A percentile compares a stretch with the other conserved stretches of the same genome.
phyloP scores from a whole-genome alignment of 352 stramenopile genomes.

The Pythium scleroteichum region DNA sequence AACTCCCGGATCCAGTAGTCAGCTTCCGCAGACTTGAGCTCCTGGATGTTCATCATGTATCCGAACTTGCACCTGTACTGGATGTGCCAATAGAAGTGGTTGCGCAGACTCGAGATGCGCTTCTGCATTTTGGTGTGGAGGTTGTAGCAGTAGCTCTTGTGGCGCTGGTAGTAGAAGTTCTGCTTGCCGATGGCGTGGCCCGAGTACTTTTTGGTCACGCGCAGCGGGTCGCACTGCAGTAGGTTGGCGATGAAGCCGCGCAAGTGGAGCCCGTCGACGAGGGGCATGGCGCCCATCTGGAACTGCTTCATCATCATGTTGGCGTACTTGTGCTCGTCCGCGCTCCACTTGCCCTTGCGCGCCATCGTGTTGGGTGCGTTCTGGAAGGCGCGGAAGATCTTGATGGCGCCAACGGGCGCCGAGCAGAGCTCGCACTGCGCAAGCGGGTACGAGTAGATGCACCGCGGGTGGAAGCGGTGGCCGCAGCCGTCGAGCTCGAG shows the following conservation, averaged over 20 bases:
- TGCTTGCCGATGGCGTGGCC: constrained; percentile 79
- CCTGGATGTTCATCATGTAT: constrained; percentile 57
- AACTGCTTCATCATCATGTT: constrained; percentile 87
- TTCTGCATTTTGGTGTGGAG: constrained; percentile 79
- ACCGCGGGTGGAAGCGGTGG: constrained; percentile 78
- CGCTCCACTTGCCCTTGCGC: constrained; percentile 79
- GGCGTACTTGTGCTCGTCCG: constrained; percentile 77
- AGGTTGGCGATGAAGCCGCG: constrained; percentile 74
- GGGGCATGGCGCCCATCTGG: constrained; percentile 63
- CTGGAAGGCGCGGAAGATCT: constrained; percentile 53
- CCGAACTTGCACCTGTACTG: constrained; percentile 72
- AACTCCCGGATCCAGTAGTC: constrained; percentile 78
- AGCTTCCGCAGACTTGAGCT: constrained; percentile 61
- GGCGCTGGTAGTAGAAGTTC: constrained; percentile 66
- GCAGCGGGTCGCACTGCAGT: constrained; percentile 80
- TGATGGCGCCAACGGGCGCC: constrained; percentile 36
- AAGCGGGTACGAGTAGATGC: constrained; percentile 70
- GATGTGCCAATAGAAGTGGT: constrained; percentile 86
- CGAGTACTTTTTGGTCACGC: constrained; percentile 81
- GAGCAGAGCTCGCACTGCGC: constrained; percentile 67
- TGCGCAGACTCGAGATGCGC: constrained; percentile 72
- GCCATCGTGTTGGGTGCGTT: constrained; percentile 42
- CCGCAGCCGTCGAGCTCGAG: constrained; percentile 69
- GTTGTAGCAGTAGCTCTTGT: constrained; percentile 74
- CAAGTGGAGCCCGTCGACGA: constrained; percentile 68